A percentile compares a stretch with the other conserved stretches of the same genome.
These are phyloP conservation scores for Aspergillus ellipticus DNA, from an alignment of 495 filamentous ascomycete genomes.

Conservation along the genomic window DNA sequence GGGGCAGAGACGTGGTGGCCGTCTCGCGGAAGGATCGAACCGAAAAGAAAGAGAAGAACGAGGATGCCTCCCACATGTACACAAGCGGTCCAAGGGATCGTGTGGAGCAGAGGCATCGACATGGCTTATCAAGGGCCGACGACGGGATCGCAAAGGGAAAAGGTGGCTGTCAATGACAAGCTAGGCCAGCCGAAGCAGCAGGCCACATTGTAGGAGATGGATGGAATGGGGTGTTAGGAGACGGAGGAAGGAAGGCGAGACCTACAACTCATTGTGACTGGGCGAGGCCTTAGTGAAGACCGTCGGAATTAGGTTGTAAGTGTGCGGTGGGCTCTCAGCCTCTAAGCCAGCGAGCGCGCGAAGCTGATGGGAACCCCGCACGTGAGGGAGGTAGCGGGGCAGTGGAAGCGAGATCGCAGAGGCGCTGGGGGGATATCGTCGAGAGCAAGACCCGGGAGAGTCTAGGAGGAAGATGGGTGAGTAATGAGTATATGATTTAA, in stretches of 20 bases:
- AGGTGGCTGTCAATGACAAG: conserved; percentile 5
- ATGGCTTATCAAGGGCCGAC: neutral
- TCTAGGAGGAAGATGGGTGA: neutral
- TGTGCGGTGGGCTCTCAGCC: conserved; percentile 23
- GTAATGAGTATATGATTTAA: conserved; percentile 3
- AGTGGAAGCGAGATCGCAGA: neutral
- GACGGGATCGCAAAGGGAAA: conserved; percentile 8
- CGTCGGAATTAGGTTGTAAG: conserved; percentile 1
- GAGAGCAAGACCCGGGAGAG: neutral
- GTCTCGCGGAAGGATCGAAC: neutral
- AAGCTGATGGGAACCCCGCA: conserved; percentile 22
- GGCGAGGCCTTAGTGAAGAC: conserved; percentile 6
- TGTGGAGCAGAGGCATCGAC: neutral
- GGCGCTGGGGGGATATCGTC: neutral
- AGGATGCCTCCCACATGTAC: neutral
- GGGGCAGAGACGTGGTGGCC: neutral
- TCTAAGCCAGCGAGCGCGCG: conserved; percentile 13
- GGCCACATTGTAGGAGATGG: neutral
- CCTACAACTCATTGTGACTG: conserved; percentile 48
- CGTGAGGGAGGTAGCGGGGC: conserved; percentile 21
- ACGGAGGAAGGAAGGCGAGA: conserved; percentile 14
- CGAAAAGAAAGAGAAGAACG: conserved; percentile 1
- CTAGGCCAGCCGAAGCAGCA: neutral
- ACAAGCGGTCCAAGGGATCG: neutral
- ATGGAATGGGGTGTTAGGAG: neutral